Conservation (phyloP, 164 flowering plant genomes). For the Vitis labrusca region DNA sequence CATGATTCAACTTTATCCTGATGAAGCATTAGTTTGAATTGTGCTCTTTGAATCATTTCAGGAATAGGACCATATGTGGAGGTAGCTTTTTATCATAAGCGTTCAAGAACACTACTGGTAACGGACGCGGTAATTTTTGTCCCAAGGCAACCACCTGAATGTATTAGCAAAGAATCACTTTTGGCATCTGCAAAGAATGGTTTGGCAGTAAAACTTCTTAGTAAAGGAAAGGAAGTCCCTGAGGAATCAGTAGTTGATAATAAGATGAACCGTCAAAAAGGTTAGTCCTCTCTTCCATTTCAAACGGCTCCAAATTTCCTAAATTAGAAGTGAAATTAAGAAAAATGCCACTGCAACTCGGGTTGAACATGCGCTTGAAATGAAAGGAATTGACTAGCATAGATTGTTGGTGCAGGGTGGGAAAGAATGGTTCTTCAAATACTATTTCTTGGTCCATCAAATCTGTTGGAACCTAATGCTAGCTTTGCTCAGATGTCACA, state of each 20-base stretch:
- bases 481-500: constrained; percentile 97
- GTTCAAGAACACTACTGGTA: constrained; percentile 70
- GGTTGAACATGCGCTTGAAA: neutral
- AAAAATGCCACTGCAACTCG: neutral
- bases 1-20: neutral
- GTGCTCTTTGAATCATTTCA: constrained; percentile 24
- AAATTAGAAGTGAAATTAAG: neutral
- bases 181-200: constrained; percentile 91
- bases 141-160: constrained; percentile 86
- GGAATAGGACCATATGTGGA: constrained; percentile 99
- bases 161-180: constrained; percentile 81
- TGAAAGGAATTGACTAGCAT: neutral
- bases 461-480: constrained; percentile 85
- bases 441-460: constrained; percentile 92
- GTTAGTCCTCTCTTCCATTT: constrained; percentile 28
- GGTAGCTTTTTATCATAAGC: constrained; percentile 93
- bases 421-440: constrained; percentile 99
- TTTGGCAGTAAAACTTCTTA: constrained; percentile 85
- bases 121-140: constrained; percentile 98
- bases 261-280: constrained; percentile 74
- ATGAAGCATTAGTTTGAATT: constrained; percentile 4
- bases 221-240: constrained; percentile 86
- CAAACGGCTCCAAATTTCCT: neutral
- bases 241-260: constrained; percentile 84
- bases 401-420: constrained; percentile 66